These are phyloP conservation scores for Pythium chondricola DNA, from an alignment of 352 stramenopile species.

Conservation along the genomic window DNA sequence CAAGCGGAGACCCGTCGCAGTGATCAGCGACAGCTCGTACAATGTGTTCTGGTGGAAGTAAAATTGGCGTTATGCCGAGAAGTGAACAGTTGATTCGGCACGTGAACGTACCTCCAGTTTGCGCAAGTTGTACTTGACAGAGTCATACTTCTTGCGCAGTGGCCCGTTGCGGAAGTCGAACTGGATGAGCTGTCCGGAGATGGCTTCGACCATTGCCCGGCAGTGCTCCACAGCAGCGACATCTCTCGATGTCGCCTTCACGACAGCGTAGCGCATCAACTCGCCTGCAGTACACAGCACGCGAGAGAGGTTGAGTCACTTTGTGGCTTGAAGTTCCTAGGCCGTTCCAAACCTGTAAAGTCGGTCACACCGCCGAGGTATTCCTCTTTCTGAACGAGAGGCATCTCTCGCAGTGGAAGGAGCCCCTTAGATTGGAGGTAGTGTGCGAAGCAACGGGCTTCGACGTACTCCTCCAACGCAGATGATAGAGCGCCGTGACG, in stretches of 20 bases:
- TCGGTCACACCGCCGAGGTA: conserved; percentile 95
- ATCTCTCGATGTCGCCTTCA: conserved; percentile 85
- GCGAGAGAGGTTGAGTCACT: too few relatives aligned
- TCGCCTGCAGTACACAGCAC: conserved; percentile 67
- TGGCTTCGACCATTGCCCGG: conserved; percentile 78
- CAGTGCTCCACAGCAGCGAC: conserved; percentile 73
- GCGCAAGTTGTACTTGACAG: conserved; percentile 93
- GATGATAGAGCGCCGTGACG: conserved; percentile 72
- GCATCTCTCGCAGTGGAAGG: conserved; percentile 44
- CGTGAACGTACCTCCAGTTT: conserved; percentile 73
- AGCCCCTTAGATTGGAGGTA: conserved; percentile 71
- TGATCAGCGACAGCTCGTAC: conserved; percentile 91
- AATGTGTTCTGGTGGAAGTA: conserved; percentile 69
- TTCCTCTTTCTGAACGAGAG: conserved; percentile 73
- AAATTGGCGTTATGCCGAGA: not conserved
- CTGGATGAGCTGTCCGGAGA: conserved; percentile 87
- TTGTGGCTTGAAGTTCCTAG: too few relatives aligned
- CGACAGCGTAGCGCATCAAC: conserved; percentile 83
- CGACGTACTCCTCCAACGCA: conserved; percentile 92
- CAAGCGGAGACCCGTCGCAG: conserved; percentile 44
- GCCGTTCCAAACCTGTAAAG: conserved; percentile 91
- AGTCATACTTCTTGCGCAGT: conserved; percentile 91
- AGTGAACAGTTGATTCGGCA: not conserved
- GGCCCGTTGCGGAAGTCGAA: conserved; percentile 94
- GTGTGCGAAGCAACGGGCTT: conserved; percentile 89